These are phyloP conservation scores for Trametes meyenii DNA, from an alignment of 768 basidiomycete species.

Conservation along the genomic window DNA sequence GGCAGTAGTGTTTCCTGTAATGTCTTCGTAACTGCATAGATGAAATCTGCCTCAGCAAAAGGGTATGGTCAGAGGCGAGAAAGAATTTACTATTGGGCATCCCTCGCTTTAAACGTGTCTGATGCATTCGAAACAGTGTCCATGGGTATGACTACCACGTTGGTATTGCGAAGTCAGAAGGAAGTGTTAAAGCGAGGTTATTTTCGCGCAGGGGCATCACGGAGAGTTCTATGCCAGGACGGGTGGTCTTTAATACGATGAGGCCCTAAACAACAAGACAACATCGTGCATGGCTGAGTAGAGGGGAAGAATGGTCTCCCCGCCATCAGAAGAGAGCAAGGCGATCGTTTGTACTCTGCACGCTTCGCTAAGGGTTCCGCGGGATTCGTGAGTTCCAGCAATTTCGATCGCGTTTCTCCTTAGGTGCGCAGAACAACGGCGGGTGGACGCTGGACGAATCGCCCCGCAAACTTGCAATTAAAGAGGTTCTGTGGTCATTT, in stretches of 20 bases:
- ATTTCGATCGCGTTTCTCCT: neutral
- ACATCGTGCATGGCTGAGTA: neutral
- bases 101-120: neutral
- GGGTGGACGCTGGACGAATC: too few species aligned
- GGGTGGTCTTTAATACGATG: neutral
- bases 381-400: neutral
- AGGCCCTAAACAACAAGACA: neutral
- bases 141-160: neutral
- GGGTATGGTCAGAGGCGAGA: too few species aligned
- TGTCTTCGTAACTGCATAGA: slow-evolving; percentile 6
- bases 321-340: neutral
- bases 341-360: neutral
- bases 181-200: neutral
- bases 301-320: neutral
- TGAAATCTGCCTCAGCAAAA: too few species aligned
- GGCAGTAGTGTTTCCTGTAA: slow-evolving; percentile 4
- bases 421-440: neutral
- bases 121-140: neutral
- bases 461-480: too few species aligned
- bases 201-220: neutral
- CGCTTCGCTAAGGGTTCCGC: neutral
- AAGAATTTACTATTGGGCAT: neutral
- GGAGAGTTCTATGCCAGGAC: neutral
- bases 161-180: neutral
- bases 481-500: too few species aligned